A percentile compares a stretch with the other conserved stretches of the same genome.
phyloP scores from a whole-genome alignment of 2,329 filamentous ascomycete genomes.

The Cercospora brassicicola region DNA sequence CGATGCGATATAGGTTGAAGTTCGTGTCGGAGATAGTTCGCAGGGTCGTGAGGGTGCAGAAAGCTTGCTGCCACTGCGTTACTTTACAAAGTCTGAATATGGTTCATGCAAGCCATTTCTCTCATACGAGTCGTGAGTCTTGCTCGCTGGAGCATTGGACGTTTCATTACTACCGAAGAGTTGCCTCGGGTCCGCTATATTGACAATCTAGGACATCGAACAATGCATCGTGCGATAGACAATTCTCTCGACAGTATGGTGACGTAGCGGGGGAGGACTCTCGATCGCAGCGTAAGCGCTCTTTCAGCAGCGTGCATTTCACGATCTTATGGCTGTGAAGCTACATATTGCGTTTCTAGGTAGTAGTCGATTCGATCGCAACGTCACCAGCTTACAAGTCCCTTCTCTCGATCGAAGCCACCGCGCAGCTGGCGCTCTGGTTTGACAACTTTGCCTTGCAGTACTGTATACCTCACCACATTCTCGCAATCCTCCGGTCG shows the following conservation, averaged over 20 bases:
- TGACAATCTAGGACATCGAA: neutral
- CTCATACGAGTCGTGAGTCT: neutral
- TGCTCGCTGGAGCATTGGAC: neutral
- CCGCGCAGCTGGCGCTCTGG: slow-evolving; percentile 80
- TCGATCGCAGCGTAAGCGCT: neutral
- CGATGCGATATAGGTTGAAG: neutral
- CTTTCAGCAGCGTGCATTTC: neutral
- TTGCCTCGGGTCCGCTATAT: neutral
- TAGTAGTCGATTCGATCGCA: neutral
- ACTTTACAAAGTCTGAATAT: neutral
- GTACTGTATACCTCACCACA: slow-evolving; percentile 80
- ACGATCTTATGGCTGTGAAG: neutral
- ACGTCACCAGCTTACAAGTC: slow-evolving; percentile 79
- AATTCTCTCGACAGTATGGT: neutral
- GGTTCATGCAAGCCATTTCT: neutral
- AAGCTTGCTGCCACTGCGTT: neutral
- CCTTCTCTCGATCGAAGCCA: slow-evolving; percentile 81
- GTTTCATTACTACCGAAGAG: neutral
- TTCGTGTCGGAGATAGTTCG: neutral
- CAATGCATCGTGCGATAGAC: neutral
- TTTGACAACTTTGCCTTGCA: slow-evolving; percentile 94
- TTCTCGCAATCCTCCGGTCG: slow-evolving; percentile 89
- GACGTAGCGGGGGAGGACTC: neutral
- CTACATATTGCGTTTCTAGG: neutral
- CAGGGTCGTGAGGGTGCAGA: neutral